Base-by-base conservation (phyloP, 2,329 filamentous ascomycete genomes). In the Paracoccidioides lutzii region DNA sequence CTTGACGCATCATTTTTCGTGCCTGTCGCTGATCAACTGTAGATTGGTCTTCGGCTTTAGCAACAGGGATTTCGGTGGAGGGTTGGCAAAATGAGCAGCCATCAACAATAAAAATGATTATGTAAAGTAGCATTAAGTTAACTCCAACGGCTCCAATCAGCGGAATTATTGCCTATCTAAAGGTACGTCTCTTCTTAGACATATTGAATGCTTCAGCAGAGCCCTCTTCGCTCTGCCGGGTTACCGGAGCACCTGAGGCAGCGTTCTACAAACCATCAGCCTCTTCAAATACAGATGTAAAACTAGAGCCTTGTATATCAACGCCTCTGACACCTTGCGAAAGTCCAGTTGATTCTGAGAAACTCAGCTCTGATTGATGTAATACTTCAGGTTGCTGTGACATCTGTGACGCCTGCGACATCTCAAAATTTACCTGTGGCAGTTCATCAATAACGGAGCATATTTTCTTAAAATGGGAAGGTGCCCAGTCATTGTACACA, bases 311-410 rank as follows among this genome's bases (percentile, higher is more conserved):
- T n/a, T n/a, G n/a, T n/a, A n/a, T n/a, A n/a, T n/a, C n/a, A n/a
- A n/a, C n/a, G n/a, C n/a, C n/a, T n/a, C n/a, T n/a, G n/a, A n/a
- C n/a, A n/a, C n/a, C n/a, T n/a, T n/a, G n/a, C n/a, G n/a, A 56
- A 28, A 55, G 45, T 30, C 48, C 48, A 45, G 54, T 52, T 22
- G 40, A 45, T 28, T 41, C 54, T 32, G 48, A 56, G 54, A 52
- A 32, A 46, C 54, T 56, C 48, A n/a, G 54, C 49, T 56, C 28
- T 2, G 48, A 33, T 22, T 56, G 54, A 28, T 52, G 48, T 38
- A 43, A 56, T 51, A 37, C 14, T 5, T 15, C 28, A 40, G 35
- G 37, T 4, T 41, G 32, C 5, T 22, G 5, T 43, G 10, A 22
- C 22, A 22, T n/a, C 12, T 43, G n/a, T 8, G n/a, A n/a, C 9